Evolutionary conservation across 2,329 filamentous ascomycete species (phyloP).

Genomic region (Cordyceps cicadae): DNA sequence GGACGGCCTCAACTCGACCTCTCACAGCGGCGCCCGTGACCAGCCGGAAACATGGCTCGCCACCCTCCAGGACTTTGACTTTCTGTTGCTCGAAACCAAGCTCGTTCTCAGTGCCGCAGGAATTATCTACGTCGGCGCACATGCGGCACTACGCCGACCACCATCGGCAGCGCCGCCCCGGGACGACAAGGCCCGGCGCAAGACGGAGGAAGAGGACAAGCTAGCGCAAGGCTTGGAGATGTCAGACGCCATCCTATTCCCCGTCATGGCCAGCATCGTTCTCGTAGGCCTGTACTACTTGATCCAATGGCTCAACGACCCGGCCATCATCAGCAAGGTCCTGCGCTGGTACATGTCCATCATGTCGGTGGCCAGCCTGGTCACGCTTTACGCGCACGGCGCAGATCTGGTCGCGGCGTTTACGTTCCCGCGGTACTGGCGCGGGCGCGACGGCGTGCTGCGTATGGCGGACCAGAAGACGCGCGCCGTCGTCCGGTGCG

Average conservation of each 20-base stretch:
- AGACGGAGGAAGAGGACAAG: constrained; percentile 43
- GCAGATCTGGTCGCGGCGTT: constrained; percentile 58
- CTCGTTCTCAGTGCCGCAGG: constrained; percentile 60
- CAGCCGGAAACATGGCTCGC: constrained; percentile 23
- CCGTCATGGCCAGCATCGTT: constrained; percentile 63
- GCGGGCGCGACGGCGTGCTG: constrained; percentile 32
- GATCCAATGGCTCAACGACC: constrained; percentile 81
- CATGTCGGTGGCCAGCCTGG: constrained; percentile 69
- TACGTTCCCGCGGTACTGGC: constrained; percentile 67
- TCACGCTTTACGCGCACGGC: constrained; percentile 64
- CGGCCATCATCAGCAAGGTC: constrained; percentile 71
- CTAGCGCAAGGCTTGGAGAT: constrained; percentile 46
- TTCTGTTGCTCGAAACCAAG: constrained; percentile 38
- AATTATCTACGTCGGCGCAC: constrained; percentile 76
- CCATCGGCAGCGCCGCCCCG: constrained; percentile 63
- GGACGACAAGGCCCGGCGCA: constrained; percentile 33
- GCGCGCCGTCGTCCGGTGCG: constrained; percentile 30
- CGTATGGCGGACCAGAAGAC: constrained; percentile 36
- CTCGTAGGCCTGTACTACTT: constrained; percentile 76
- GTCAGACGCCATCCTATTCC: constrained; percentile 77
- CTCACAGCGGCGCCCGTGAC: constrained; percentile 16
- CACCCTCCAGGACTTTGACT: constrained; percentile 28
- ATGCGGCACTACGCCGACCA: constrained; percentile 77
- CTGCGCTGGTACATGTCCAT: constrained; percentile 76
- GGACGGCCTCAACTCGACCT: constrained; percentile 25